Base-by-base conservation (phyloP, 352 stramenopile genomes). In the Globisporangium solare region DNA sequence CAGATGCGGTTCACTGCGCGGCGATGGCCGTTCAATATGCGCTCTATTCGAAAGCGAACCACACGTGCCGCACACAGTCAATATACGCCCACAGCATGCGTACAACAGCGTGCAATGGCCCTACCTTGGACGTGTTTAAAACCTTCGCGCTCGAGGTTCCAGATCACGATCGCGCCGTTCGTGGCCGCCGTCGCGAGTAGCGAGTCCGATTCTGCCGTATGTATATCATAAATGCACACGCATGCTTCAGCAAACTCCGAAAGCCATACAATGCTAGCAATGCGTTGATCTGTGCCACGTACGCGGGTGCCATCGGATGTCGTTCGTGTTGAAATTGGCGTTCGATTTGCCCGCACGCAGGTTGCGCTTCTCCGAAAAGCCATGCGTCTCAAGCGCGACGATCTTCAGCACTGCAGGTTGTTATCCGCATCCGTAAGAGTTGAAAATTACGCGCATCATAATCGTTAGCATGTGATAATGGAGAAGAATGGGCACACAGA, bases 261-360 rank as follows among this genome's bases (percentile, higher is more conserved):
- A 35, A 37, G 35, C 6, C 12, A 31, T 39, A n/a, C 2, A 32
- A 14, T 21, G 14, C 14, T 6, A 27, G n/a, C 40, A 40, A 42
- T 11, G 43, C 1, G 3, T 24, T 47, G 13, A 51, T 27, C 46
- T 24, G 2, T 27, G 5, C 18, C 1, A 65, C 76, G 51, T 79
- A 94, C 84, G 82, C 42, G 83, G 86, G 60, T 95, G 82, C 86
- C 86, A 95, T 6, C 86, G 86, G 43, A 95, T 94, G 58, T 95
- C 86, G 54, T 94, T 95, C 17, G 86, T 94, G 55, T 80, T 95
- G 32, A 95, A 93, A 60, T 89, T 95, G 47, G 94, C 71, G 32
- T 80, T 91, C 13, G 83, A 77, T 50, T 93, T 95, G 47, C 81
- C 80, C 12, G 86, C 84, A 51, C 86, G 80, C 54, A 95, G 61